phyloP scores from a whole-genome alignment of 1,139 yeast genomes.

The Blastobotrys apis region DNA sequence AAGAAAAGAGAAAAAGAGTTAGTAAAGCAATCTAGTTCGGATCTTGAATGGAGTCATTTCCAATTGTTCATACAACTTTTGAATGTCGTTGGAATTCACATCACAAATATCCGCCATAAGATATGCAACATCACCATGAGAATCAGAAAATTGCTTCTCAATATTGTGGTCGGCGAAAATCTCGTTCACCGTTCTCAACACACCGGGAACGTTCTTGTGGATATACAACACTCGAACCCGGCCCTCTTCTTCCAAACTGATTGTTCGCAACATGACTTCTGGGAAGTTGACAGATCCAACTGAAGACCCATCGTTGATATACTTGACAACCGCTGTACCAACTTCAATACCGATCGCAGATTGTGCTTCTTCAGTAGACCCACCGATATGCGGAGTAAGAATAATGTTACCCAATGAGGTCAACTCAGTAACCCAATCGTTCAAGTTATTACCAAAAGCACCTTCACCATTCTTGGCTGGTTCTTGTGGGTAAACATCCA shows the following conservation, averaged over 20 bases:
- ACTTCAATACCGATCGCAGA: slow-evolving; percentile 97
- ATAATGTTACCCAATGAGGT: slow-evolving; percentile 81
- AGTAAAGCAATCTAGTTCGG: slow-evolving; percentile 85
- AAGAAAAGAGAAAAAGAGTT: slow-evolving; percentile 23
- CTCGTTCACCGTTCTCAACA: slow-evolving; percentile 92
- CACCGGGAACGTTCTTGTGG: slow-evolving; percentile 99
- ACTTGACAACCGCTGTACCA: slow-evolving; percentile 76
- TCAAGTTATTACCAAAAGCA: slow-evolving; percentile 65
- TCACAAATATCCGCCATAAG: slow-evolving; percentile 96
- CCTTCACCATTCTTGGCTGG: slow-evolving; percentile 96
- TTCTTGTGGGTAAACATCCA: slow-evolving; percentile 95
- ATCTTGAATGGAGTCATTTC: slow-evolving; percentile 90
- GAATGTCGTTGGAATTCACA: slow-evolving; percentile 77
- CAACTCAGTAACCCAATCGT: slow-evolving; percentile 81
- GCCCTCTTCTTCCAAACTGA: slow-evolving; percentile 81
- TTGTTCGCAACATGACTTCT: slow-evolving; percentile 87
- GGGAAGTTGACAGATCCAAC: slow-evolving; percentile 98
- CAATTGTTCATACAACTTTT: slow-evolving; percentile 76
- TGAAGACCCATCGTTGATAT: slow-evolving; percentile 95
- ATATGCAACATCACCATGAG: slow-evolving; percentile 94
- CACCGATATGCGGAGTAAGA: slow-evolving; percentile 97
- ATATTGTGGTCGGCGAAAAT: slow-evolving; percentile 92
- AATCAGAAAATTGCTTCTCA: slow-evolving; percentile 96
- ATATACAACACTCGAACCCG: slow-evolving; percentile 89
- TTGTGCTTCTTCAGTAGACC: slow-evolving; percentile 99